phyloP scores from a whole-genome alignment of 257 asterid species.

The Ehretia macrophylla region DNA sequence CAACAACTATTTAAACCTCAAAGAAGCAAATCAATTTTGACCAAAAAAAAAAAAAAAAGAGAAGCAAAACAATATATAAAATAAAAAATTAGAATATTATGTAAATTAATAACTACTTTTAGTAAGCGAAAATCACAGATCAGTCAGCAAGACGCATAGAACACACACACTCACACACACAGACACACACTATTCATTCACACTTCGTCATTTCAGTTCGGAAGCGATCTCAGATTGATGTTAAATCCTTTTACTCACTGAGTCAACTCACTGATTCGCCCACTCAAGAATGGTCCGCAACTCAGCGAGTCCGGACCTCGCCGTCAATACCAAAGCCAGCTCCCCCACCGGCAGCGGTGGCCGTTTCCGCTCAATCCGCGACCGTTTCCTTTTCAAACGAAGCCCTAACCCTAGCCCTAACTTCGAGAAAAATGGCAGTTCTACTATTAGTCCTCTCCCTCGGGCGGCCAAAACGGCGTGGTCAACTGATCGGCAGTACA shows the following conservation, averaged over 20 bases:
- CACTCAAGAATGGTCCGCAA: background rate
- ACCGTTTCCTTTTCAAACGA: slow-evolving; percentile 65
- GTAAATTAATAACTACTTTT: too few species aligned
- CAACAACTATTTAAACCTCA: too few species aligned
- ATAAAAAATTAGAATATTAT: too few species aligned
- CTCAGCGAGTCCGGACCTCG: slow-evolving; percentile 21
- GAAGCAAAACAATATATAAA: too few species aligned
- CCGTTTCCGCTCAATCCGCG: slow-evolving; percentile 75
- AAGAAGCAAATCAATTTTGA: too few species aligned
- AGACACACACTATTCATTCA: too few species aligned
- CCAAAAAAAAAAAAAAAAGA: too few species aligned
- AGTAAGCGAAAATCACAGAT: too few species aligned
- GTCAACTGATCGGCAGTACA: slow-evolving; percentile 22
- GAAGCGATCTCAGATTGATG: too few species aligned
- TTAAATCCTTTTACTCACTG: background rate
- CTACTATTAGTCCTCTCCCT: background rate
- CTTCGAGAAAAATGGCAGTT: background rate
- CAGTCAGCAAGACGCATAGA: too few species aligned
- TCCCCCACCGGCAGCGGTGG: slow-evolving; percentile 27
- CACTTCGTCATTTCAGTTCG: too few species aligned
- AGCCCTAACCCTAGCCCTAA: slow-evolving; percentile 17
- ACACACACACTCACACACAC: too few species aligned
- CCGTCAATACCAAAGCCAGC: slow-evolving; percentile 30
- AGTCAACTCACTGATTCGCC: background rate
- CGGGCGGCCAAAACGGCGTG: slow-evolving; percentile 2